These are phyloP conservation scores for Neodidymelliopsis sp. DNA, from an alignment of 2,329 filamentous ascomycete genomes.

Conservation along the genomic window DNA sequence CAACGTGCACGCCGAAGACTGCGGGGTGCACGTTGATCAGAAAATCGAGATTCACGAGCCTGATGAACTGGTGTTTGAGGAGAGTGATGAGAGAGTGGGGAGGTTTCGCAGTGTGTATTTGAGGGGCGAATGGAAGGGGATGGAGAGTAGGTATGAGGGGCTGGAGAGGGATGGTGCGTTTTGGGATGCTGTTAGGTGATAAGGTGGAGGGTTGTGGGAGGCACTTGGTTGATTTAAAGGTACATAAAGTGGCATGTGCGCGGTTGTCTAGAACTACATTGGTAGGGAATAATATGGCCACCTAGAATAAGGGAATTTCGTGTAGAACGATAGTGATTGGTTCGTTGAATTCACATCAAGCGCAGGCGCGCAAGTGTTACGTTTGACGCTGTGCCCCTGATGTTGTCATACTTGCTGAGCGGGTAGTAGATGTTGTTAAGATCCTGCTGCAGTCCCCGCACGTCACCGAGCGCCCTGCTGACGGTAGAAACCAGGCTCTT, in stretches of 20 bases:
- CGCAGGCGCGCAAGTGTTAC: not conserved
- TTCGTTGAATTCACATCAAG: no score
- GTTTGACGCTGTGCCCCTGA: conserved; percentile 15
- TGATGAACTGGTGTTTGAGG: conserved; percentile 29
- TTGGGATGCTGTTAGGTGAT: conserved; percentile 15
- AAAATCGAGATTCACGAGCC: conserved; percentile 41
- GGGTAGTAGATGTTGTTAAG: conserved; percentile 33
- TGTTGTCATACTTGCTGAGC: conserved; percentile 34
- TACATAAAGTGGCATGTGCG: no score
- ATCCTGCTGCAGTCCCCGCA: conserved; percentile 4
- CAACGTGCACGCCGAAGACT: conserved; percentile 36
- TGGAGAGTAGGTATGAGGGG: conserved; percentile 31
- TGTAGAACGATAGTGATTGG: no score
- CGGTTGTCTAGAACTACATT: no score
- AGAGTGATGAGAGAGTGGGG: conserved; percentile 22
- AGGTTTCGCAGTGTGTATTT: conserved; percentile 34
- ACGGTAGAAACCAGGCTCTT: conserved; percentile 32
- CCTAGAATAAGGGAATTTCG: no score
- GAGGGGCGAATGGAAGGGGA: conserved; percentile 27
- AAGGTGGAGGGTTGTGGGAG: no score
- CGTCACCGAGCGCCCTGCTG: conserved; percentile 27
- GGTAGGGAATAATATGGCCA: no score
- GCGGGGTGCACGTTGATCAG: conserved; percentile 29
- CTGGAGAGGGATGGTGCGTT: conserved; percentile 22
- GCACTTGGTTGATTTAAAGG: no score